A percentile compares a stretch with the other conserved stretches of the same genome.
These are phyloP conservation scores for Eustoma russellianum DNA, from an alignment of 257 asterid genomes.

Conservation along the genomic window DNA sequence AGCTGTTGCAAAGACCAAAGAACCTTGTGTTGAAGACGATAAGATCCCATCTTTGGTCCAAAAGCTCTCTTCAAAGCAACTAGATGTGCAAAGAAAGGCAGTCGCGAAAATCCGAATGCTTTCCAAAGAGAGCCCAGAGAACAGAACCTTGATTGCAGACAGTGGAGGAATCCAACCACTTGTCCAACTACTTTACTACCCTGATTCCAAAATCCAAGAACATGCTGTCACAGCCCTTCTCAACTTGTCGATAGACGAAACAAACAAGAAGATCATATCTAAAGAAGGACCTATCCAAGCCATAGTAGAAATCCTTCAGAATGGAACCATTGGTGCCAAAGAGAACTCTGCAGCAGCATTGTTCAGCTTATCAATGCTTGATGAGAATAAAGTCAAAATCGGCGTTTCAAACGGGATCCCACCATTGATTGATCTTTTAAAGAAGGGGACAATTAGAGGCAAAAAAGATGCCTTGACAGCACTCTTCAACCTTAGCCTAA, in stretches of 20 bases:
- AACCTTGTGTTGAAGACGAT: conserved; percentile 8
- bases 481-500: conserved; percentile 58
- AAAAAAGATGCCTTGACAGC: conserved; percentile 83
- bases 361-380: conserved; percentile 77
- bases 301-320: conserved; percentile 51
- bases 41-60: conserved; percentile 31
- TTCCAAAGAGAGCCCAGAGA: conserved; percentile 66
- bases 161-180: conserved; percentile 62
- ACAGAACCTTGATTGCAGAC: conserved; percentile 45
- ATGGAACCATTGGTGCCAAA: conserved; percentile 48
- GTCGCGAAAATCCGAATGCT: conserved; percentile 57
- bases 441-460: conserved; percentile 60
- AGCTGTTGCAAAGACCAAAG: conserved; percentile 9
- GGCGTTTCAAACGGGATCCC: conserved; percentile 66
- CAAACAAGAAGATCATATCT: conserved; percentile 68
- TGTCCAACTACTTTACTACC: conserved; percentile 58
- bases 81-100: conserved; percentile 59
- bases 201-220: conserved; percentile 71
- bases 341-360: conserved; percentile 86
- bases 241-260: conserved; percentile 75
- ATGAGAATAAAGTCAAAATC: conserved; percentile 63
- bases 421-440: conserved; percentile 44
- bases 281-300: conserved; percentile 48
- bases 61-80: conserved; percentile 42
- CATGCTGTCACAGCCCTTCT: conserved; percentile 75